Base-by-base conservation (phyloP, 495 filamentous ascomycete species). In the Penicillium malachiteum region DNA sequence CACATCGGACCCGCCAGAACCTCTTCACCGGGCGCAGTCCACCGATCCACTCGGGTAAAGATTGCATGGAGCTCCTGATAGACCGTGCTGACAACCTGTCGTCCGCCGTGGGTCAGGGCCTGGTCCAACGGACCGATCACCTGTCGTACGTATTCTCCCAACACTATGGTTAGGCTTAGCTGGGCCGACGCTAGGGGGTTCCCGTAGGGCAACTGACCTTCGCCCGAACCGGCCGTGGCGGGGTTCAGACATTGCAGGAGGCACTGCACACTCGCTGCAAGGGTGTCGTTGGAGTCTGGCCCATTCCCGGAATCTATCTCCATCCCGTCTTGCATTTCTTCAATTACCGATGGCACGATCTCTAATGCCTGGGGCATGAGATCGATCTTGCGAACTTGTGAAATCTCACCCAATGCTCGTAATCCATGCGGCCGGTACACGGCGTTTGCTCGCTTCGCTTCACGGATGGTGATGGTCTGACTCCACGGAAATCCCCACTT, bases 361-460 rank as follows among this genome's bases (percentile, higher is more conserved):
- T 76, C 75, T 10, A 80, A 71, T n/a, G 87, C 85, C 48, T 88
- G 84, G 0, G 75, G 71, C 62, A 86, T 86, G 68, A 96, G 74
- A 60, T 91, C 81, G 18, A 88, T 83, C 16, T 76, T 76, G 54
- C 86, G 80, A 37, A 78, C 81, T 35, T 78, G 79, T 9, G 82
- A 80, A 57, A 92, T 87, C 49, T 84, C 79, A 55, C 89, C 91
- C 10, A 97, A 74, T 39, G 82, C 86, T 48, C 77, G 72, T 51
- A 96, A 74, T 14, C 89, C 90, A 65, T 88, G 80, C 17, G 86
- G 88, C 12, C 89, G 83, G 70, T 96, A 98, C 3, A 75, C 70
- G 21, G 82, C 80, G 66, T 97, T 98, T 58, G 89, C 89, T 13
- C 94, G 84, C 75, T 91, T 96, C 8, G 91, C 91, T 80, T 98